Evolutionary conservation across 2,329 filamentous ascomycete species (phyloP), one percentile per base, ranked within the genome.

Genomic region (Ascochyta lentis): DNA sequence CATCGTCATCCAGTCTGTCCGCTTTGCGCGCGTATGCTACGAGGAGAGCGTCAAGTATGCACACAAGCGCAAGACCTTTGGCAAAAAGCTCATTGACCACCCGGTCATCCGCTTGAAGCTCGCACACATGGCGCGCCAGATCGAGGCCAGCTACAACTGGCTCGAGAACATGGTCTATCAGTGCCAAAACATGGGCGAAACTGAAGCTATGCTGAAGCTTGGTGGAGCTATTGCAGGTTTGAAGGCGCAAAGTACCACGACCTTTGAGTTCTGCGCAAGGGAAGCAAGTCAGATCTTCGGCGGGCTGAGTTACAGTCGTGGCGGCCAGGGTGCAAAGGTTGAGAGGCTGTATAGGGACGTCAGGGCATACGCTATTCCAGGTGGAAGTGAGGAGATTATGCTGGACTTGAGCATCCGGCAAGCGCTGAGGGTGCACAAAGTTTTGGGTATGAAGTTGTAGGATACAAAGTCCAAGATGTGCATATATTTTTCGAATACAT

Each of bases 251-350:
- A 84, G 90, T 38, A 99, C 95, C 2, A 85, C 91, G 2, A 97
- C 93, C 0, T 99, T 98, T 69, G 95, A 99, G 81, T 98, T 96
- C 83, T 99, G 95, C 79, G 95, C 95, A 29, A 86, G 94, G 58
- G 95, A 99, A 80, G 95, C 95, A 15, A 91, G 88, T 73, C 95
- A 99, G 84, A 98, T 99, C 77, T 99, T 98, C 69, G 95, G 95
- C 58, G 95, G 95, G 24, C 80, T 98, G 63, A 92, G 89, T 68
- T 98, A 98, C 81, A 93, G 88, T 56, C 86, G 94, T 39, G 95
- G 95, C 52, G 95, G 95, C 15, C 95, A 98, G 81, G 95, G 95
- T 58, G 94, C 87, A 56, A 97, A 97, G 86, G 86, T 98, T 48
- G 95, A 99, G 86, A 82, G 95, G 57, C 79, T 99, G 68, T 98